Base-by-base conservation (phyloP, 441 rosid genomes). In the Pelargonium myrrhifolium region DNA sequence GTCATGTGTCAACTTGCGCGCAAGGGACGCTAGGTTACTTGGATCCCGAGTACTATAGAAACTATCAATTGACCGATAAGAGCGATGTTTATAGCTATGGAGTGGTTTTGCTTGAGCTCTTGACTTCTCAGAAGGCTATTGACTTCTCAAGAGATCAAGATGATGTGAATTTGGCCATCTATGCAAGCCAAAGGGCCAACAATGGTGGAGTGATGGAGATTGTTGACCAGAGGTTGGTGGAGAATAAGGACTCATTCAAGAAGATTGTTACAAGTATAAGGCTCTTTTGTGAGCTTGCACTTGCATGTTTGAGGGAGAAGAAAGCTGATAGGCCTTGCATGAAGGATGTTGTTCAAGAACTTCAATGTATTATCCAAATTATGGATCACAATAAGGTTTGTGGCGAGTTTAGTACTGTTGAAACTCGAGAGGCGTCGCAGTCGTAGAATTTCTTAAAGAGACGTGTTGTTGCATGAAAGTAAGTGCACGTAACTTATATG, bases 51-150 rank as follows among this genome's bases (percentile, higher is more conserved):
- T 87, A 85, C 68, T 87, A 83, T 47, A 72, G 79, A 17, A 85
- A 83, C 71, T 85, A 86, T 74, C 89, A 83, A 76, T 71, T 73
- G 5, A 83, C 85, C 0, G 89, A 86, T 26, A 90, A 85, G 70
- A 86, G 96, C 55, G 94, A 86, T 67, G 94, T 90, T 66, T 88
- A 88, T 68, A 86, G 92, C 64, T 90, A 75, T 14, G 90, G 97
- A 39, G 85, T 90, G 0, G 83, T 87, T 37, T 62, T 90, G 72
- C 82, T 85, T 0, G 95, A 88, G 81, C 85, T 88, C 18, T 59
- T 88, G 7, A 86, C 95, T 49, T 89, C 89, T n/a, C 77, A 81
- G 22, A 88, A 79, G 28, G 88, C 84, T 59, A 82, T 90, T 1
- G 87, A 84, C 66, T 84, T 83, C 75, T 74, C 78, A 0, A 69